These are phyloP conservation scores for Tremella mesenterica DNA, from an alignment of 768 basidiomycete genomes.

Conservation along the genomic window DNA sequence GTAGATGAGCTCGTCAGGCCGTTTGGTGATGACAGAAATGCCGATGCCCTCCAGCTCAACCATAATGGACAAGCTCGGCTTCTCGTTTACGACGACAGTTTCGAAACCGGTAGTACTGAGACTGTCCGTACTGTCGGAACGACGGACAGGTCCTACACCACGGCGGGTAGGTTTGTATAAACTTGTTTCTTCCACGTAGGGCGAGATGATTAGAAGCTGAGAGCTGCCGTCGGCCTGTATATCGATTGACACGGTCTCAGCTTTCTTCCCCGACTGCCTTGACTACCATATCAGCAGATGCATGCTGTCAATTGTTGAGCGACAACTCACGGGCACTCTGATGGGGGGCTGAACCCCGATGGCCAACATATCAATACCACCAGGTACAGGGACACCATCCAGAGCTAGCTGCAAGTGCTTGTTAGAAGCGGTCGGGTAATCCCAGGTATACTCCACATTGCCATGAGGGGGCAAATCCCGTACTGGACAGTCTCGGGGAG, in stretches of 20 bases:
- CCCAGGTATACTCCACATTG: slow-evolving; percentile 76
- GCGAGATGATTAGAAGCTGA: slow-evolving; percentile 76
- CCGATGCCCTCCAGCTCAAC: slow-evolving; percentile 85
- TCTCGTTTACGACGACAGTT: slow-evolving; percentile 64
- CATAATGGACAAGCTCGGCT: slow-evolving; percentile 58
- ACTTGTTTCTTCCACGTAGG: slow-evolving; percentile 75
- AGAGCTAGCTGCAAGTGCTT: slow-evolving; percentile 66
- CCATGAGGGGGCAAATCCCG: slow-evolving; percentile 52
- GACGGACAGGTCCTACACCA: slow-evolving; percentile 47
- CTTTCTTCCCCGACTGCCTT: slow-evolving; percentile 46
- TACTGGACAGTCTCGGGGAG: slow-evolving; percentile 49
- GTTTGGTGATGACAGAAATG: slow-evolving; percentile 78
- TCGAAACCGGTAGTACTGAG: slow-evolving; percentile 65
- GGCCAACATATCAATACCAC: slow-evolving; percentile 82
- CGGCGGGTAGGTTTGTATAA: slow-evolving; percentile 71
- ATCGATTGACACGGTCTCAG: slow-evolving; percentile 73
- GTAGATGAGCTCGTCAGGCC: slow-evolving; percentile 82
- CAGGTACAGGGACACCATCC: slow-evolving; percentile 51
- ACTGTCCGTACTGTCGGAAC: slow-evolving; percentile 56
- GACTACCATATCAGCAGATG: slow-evolving; percentile 7
- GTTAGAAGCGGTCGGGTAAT: slow-evolving; percentile 71
- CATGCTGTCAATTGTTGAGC: not conserved
- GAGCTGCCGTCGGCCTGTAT: slow-evolving; percentile 79
- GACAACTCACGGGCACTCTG: slow-evolving; percentile 45
- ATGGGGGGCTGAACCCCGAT: slow-evolving; percentile 87